phyloP scores from a whole-genome alignment of 1,284 basidiomycete species.

The Ceratobasidium theobromae region DNA sequence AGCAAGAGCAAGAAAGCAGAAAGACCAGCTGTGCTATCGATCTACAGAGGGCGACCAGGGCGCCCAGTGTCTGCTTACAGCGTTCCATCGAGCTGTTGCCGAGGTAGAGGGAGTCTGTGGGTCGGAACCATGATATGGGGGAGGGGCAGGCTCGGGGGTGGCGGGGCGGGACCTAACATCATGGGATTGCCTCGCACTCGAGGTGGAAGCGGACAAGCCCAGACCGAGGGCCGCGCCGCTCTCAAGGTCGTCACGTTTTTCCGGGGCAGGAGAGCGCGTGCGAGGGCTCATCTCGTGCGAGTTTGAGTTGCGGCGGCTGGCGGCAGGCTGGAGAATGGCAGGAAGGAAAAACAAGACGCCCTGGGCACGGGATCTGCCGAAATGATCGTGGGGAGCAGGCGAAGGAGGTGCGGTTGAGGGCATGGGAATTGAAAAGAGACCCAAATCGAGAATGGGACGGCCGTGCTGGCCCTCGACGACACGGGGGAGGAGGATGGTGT shows the following conservation, averaged over 20 bases:
- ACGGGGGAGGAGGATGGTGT: constrained; percentile 73
- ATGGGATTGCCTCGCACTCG: background rate
- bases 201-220: background rate
- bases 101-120: background rate
- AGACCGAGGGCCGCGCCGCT: constrained; percentile 10
- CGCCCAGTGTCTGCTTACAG: too few relatives aligned
- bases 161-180: background rate
- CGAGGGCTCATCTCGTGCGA: background rate
- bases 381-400: constrained; percentile 48
- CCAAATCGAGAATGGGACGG: constrained; percentile 69
- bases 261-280: constrained; percentile 12
- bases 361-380: too few relatives aligned
- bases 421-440: constrained; percentile 56
- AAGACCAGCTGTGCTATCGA: background rate
- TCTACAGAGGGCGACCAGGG: constrained; percentile 17
- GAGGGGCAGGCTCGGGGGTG: constrained; percentile 16
- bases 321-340: constrained; percentile 56
- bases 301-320: constrained; percentile 17
- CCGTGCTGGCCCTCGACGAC: constrained; percentile 62
- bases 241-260: constrained; percentile 18
- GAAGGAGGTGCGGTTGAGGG: constrained; percentile 61
- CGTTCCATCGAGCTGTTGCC: background rate
- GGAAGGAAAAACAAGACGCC: constrained; percentile 79
- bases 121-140: background rate
- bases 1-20: background rate